These are phyloP conservation scores for Periconia sp. DNA, from an alignment of 2,329 filamentous ascomycete species.

Conservation along the genomic window DNA sequence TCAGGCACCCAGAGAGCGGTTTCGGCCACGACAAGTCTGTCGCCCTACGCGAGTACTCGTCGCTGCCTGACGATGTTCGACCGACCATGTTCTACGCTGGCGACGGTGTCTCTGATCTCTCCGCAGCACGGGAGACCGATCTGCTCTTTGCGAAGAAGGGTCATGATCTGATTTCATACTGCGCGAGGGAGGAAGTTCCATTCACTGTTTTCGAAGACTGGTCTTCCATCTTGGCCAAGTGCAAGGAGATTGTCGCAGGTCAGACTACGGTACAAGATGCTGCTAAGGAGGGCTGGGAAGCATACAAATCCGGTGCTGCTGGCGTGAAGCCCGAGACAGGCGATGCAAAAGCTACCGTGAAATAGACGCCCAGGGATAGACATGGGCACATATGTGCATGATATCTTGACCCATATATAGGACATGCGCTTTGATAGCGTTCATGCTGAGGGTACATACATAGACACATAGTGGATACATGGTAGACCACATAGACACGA, in stretches of 20 bases:
- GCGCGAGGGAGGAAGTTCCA: constrained; percentile 78
- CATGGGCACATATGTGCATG: constrained; percentile 9
- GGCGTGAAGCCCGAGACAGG: constrained; percentile 23
- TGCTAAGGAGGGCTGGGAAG: constrained; percentile 56
- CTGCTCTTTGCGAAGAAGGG: constrained; percentile 91
- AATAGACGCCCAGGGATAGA: constrained; percentile 14
- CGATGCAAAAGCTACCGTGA: constrained; percentile 10
- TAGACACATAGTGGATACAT: too few relatives aligned
- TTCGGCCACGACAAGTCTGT: constrained; percentile 98
- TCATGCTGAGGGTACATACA: not conserved
- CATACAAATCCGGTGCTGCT: constrained; percentile 50
- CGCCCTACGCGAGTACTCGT: constrained; percentile 84
- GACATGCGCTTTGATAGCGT: not conserved
- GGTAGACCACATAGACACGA: constrained; percentile 10
- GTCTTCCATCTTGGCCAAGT: constrained; percentile 72
- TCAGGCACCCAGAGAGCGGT: constrained; percentile 76
- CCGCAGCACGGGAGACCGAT: constrained; percentile 89
- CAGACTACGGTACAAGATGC: constrained; percentile 71
- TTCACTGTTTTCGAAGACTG: constrained; percentile 89
- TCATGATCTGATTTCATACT: constrained; percentile 84
- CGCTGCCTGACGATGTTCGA: constrained; percentile 66
- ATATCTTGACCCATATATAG: not conserved
- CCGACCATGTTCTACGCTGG: constrained; percentile 93
- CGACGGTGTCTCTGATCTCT: constrained; percentile 90
- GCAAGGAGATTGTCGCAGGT: constrained; percentile 74